phyloP scores from a whole-genome alignment of 2,329 filamentous ascomycete species.

The Penicillium digitatum region DNA sequence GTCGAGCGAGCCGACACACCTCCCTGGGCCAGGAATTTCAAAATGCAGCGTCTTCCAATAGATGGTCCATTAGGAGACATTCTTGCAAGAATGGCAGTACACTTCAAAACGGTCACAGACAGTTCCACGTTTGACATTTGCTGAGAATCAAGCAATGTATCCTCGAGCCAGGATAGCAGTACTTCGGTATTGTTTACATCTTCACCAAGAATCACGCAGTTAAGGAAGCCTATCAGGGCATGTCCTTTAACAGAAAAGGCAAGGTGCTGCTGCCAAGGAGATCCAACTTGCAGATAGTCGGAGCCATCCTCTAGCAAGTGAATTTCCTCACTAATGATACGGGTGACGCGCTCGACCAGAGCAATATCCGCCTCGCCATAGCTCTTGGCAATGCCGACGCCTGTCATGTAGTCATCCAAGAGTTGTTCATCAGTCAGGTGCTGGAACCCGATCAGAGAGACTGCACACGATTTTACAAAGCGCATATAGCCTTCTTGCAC shows the following conservation, averaged over 20 bases:
- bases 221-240: conserved; percentile 76
- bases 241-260: conserved; percentile 82
- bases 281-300: conserved; percentile 83
- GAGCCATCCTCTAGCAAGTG: conserved; percentile 80
- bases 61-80: conserved; percentile 69
- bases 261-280: conserved; percentile 78
- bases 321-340: conserved; percentile 76
- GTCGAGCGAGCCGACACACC: conserved; percentile 61
- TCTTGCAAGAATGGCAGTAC: conserved; percentile 75
- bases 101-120: conserved; percentile 73
- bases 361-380: conserved; percentile 37
- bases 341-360: conserved; percentile 58
- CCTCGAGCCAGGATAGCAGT: conserved; percentile 80
- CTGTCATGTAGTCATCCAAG: conserved; percentile 67
- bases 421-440: conserved; percentile 60
- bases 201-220: conserved; percentile 77
- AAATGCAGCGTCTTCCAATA: conserved; percentile 71
- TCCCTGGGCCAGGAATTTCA: conserved; percentile 83
- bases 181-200: conserved; percentile 74
- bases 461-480: conserved; percentile 73
- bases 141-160: conserved; percentile 69
- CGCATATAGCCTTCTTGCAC: conserved; percentile 85
- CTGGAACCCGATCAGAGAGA: conserved; percentile 63
- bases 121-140: conserved; percentile 79
- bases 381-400: conserved; percentile 47